Conservation (phyloP, 2,329 filamentous ascomycete genomes). For the Aureobasidium sp. region DNA sequence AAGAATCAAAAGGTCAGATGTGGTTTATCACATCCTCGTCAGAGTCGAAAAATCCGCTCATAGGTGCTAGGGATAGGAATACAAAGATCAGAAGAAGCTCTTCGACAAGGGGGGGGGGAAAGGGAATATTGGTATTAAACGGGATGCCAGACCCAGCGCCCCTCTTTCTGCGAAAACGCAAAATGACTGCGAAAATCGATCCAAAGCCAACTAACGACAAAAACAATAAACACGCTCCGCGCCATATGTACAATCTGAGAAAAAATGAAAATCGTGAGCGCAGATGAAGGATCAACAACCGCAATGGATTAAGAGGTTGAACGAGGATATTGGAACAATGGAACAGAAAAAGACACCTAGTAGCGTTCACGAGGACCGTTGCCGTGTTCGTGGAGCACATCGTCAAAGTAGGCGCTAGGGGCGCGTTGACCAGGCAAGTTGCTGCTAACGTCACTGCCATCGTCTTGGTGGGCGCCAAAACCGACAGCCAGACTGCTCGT, state of each 20-base stretch:
- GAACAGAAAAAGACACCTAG: neutral
- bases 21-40: no score
- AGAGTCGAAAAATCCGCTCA: no score
- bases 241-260: neutral
- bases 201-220: neutral
- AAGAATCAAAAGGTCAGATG: no score
- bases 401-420: slow-evolving; percentile 83
- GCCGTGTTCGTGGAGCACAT: slow-evolving; percentile 70
- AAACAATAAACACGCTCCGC: neutral
- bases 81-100: no score
- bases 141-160: no score
- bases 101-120: no score
- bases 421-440: slow-evolving; percentile 60
- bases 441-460: slow-evolving; percentile 22
- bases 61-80: no score
- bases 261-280: neutral
- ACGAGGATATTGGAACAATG: no score
- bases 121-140: no score
- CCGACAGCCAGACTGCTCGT: slow-evolving; percentile 28
- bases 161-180: no score
- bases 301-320: neutral
- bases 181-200: no score
- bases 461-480: slow-evolving; percentile 28
- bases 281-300: neutral
- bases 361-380: slow-evolving; percentile 19